Evolutionary conservation across 192 early-diverging fungal genomes (phyloP).

Genomic region (Coemansia aciculifera): DNA sequence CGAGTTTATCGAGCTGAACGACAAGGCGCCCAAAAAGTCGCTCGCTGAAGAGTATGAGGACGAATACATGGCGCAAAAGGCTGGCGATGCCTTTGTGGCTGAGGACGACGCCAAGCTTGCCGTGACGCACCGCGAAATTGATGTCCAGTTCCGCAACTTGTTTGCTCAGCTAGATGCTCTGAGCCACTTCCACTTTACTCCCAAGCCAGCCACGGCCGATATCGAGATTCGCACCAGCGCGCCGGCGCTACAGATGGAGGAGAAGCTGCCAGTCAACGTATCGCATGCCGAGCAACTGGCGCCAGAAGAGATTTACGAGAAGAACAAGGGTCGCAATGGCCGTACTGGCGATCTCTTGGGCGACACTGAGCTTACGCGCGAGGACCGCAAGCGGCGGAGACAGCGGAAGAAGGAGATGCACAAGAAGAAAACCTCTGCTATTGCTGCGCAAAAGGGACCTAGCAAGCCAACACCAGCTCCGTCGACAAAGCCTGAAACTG

Average conservation of each 20-base stretch:
- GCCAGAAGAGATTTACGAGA: slow-evolving; percentile 88
- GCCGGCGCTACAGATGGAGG: slow-evolving; percentile 91
- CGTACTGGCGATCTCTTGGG: slow-evolving; percentile 66
- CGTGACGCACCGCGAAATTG: slow-evolving; percentile 84
- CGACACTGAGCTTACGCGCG: slow-evolving; percentile 74
- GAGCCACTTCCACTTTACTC: slow-evolving; percentile 92
- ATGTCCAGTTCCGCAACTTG: slow-evolving; percentile 71
- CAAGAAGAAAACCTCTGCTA: slow-evolving; percentile 56
- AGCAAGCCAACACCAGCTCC: slow-evolving; percentile 1
- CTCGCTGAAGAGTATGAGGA: slow-evolving; percentile 91
- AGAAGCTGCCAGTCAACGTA: slow-evolving; percentile 86
- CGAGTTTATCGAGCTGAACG: slow-evolving; percentile 75
- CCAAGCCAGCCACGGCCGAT: slow-evolving; percentile 76
- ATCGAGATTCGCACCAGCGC: slow-evolving; percentile 75
- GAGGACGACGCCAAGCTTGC: slow-evolving; percentile 73
- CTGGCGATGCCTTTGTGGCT: slow-evolving; percentile 44
- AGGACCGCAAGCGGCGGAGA: slow-evolving; percentile 72
- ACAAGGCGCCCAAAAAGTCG: slow-evolving; percentile 83
- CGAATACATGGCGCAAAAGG: slow-evolving; percentile 74
- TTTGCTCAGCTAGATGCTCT: slow-evolving; percentile 88
- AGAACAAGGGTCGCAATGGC: slow-evolving; percentile 57
- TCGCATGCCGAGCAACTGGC: slow-evolving; percentile 79
- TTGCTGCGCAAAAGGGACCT: slow-evolving; percentile 10
- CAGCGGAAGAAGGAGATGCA: slow-evolving; percentile 67
- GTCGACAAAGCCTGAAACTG: slow-evolving; percentile 1